Conservation (phyloP, 768 basidiomycete species). For the Chalciporus sphaerocephalus region DNA sequence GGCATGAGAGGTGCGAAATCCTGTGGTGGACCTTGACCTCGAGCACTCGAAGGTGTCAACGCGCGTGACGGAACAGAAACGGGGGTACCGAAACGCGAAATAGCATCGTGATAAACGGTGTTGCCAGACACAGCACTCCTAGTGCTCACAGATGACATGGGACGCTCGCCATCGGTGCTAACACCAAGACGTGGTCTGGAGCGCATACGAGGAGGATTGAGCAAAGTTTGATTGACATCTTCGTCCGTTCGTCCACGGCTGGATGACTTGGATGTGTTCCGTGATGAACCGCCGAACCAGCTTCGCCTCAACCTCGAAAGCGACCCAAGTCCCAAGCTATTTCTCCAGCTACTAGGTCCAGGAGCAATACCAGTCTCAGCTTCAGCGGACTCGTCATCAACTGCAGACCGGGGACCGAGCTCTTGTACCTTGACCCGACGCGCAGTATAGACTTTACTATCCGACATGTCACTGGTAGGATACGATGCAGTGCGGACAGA, state of each 20-base stretch:
- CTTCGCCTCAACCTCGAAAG: constrained; percentile 50
- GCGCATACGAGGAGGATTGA: constrained; percentile 24
- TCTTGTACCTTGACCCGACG: constrained; percentile 40
- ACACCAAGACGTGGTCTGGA: constrained; percentile 36
- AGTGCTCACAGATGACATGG: constrained; percentile 54
- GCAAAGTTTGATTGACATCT: constrained; percentile 42
- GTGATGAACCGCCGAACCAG: constrained; percentile 48
- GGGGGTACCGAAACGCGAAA: constrained; percentile 44
- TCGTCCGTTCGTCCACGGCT: constrained; percentile 37
- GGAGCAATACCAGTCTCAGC: constrained; percentile 18
- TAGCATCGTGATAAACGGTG: constrained; percentile 62
- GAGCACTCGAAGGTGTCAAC: constrained; percentile 39
- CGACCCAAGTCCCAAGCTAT: constrained; percentile 44
- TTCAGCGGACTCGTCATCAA: constrained; percentile 16
- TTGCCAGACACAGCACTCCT: constrained; percentile 50
- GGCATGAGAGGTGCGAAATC: constrained; percentile 17
- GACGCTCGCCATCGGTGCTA: constrained; percentile 42
- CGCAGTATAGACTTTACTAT: constrained; percentile 32
- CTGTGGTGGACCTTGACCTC: constrained; percentile 10
- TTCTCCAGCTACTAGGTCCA: constrained; percentile 32
- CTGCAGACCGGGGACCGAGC: constrained; percentile 24
- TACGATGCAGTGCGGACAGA: constrained; percentile 32
- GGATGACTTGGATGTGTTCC: constrained; percentile 29
- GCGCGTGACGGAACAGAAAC: constrained; percentile 40
- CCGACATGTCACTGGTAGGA: constrained; percentile 31